A percentile compares a stretch with the other conserved stretches of the same genome.
phyloP scores from a whole-genome alignment of 495 filamentous ascomycete genomes.

The Penicillium soppii region DNA sequence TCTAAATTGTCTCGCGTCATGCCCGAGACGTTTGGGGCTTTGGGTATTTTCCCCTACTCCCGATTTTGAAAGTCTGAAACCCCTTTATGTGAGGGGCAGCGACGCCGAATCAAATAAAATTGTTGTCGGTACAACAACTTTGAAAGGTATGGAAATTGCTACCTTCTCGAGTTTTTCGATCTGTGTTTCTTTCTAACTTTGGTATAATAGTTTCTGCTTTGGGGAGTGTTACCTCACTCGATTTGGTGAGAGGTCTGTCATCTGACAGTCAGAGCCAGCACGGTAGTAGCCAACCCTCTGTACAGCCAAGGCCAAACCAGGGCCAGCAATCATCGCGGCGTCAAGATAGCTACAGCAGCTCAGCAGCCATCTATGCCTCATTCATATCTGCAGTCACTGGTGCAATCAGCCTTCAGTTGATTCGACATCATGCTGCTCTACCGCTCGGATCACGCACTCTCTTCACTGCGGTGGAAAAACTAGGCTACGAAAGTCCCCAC shows the following conservation, averaged over 20 bases:
- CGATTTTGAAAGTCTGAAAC: conserved; percentile 36
- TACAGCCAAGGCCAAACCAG: conserved; percentile 30
- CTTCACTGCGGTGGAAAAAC: conserved; percentile 36
- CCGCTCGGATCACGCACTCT: conserved; percentile 47
- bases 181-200: conserved; percentile 9
- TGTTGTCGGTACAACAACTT: conserved; percentile 30
- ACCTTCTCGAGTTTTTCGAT: background rate
- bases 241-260: conserved; percentile 40
- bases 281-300: conserved; percentile 15
- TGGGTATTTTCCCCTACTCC: conserved; percentile 47
- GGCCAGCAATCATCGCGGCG: conserved; percentile 27
- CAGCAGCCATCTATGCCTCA: conserved; percentile 43
- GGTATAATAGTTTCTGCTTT: conserved; percentile 39
- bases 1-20: conserved; percentile 41
- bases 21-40: conserved; percentile 42
- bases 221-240: conserved; percentile 36
- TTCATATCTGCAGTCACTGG: conserved; percentile 46
- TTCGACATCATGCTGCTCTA: conserved; percentile 38
- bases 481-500: conserved; percentile 30
- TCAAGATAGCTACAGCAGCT: conserved; percentile 35
- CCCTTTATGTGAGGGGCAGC: conserved; percentile 28
- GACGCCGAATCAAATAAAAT: conserved; percentile 35
- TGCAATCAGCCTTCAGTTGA: conserved; percentile 39
- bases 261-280: conserved; percentile 30
- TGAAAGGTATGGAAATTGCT: conserved; percentile 34